These are phyloP conservation scores for Phytophthora nicotianae DNA, from an alignment of 352 stramenopile species.

Conservation along the genomic window DNA sequence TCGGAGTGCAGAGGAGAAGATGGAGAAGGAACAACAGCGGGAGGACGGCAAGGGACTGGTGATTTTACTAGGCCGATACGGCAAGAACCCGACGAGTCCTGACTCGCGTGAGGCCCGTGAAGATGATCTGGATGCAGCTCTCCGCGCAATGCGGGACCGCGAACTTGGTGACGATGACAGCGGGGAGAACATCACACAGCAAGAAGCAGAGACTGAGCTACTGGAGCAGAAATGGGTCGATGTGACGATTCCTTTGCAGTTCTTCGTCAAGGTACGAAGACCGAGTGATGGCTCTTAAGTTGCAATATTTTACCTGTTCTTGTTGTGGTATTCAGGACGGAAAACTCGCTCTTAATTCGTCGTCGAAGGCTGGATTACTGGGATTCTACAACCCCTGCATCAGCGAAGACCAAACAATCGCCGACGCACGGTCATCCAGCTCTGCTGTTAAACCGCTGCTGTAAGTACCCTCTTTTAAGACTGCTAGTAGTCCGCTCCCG, in stretches of 20 bases:
- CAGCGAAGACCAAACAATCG: conserved; percentile 47
- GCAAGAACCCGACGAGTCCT: conserved; percentile 68
- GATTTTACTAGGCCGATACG: conserved; percentile 77
- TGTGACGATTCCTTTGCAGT: conserved; percentile 80
- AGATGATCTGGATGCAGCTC: conserved; percentile 23
- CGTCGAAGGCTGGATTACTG: conserved; percentile 43
- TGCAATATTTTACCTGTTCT: conserved; percentile 4
- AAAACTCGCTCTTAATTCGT: conserved; percentile 45
- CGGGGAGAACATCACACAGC: conserved; percentile 15
- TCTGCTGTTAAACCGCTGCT: conserved; percentile 51
- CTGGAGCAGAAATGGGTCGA: conserved; percentile 70
- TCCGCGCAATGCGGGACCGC: conserved; percentile 20
- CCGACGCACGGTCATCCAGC: conserved; percentile 29
- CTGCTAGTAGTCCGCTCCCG: not conserved
- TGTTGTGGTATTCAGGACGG: conserved; percentile 45
- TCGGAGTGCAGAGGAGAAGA: conserved; percentile 65
- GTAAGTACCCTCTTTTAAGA: conserved; percentile 42
- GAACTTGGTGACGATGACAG: conserved; percentile 32
- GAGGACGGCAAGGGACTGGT: conserved; percentile 61
- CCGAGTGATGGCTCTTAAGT: not conserved
- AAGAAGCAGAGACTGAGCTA: conserved; percentile 27
- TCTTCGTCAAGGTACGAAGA: conserved; percentile 69
- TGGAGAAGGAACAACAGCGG: conserved; percentile 48
- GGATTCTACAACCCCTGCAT: conserved; percentile 87
- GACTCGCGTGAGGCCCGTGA: conserved; percentile 38